phyloP scores from a whole-genome alignment of 345 rosid species.

The Sisymbrium altissimum region DNA sequence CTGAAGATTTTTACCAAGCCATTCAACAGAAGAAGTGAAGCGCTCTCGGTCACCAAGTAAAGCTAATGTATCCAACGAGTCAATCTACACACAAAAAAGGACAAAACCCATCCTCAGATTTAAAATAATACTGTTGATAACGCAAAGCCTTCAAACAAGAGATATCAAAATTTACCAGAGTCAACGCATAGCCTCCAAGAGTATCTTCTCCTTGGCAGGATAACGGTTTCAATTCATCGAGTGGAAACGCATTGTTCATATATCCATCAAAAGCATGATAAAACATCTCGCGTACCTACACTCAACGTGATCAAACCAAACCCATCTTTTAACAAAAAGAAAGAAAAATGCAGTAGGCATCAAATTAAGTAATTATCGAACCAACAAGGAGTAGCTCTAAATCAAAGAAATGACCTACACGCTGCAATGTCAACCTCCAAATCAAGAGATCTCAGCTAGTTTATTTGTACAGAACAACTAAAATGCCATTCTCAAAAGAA shows the following conservation, averaged over 20 bases:
- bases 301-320: background rate
- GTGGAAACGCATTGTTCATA: conserved; percentile 94
- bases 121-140: background rate
- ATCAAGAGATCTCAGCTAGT: background rate
- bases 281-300: conserved; percentile 93
- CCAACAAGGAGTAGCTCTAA: background rate
- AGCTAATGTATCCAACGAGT: conserved; percentile 86
- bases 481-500: background rate
- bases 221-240: conserved; percentile 83
- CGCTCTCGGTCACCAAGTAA: conserved; percentile 78
- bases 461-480: background rate
- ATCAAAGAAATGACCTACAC: background rate
- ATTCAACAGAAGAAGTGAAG: conserved; percentile 78
- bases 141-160: background rate
- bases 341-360: background rate
- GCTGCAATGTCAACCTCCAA: background rate
- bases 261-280: conserved; percentile 97
- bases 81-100: conserved; percentile 53
- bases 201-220: conserved; percentile 93
- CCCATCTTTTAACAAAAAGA: background rate
- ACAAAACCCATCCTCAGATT: conserved; percentile 10
- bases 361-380: background rate
- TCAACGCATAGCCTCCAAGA: conserved; percentile 94
- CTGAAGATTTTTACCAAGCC: conserved; percentile 96
- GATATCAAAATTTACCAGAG: conserved; percentile 50